Conservation (phyloP, 257 asterid genomes). For the Gardenia jasminoides region DNA sequence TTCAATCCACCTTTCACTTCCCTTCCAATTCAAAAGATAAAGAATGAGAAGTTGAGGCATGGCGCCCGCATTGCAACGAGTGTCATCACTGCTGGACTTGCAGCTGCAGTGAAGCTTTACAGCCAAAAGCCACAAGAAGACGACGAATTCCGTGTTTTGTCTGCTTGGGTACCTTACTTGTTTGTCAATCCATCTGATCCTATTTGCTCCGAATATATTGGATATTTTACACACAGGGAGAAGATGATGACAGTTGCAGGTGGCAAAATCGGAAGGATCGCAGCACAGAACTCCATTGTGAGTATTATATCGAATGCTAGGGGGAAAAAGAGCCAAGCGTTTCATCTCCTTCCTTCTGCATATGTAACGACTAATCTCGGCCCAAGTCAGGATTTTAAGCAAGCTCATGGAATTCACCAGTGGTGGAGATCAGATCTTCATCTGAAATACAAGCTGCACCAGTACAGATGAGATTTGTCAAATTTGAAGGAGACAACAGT, state of each 20-base stretch:
- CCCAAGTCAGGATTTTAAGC: conserved; percentile 30
- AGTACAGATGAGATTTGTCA: neutral
- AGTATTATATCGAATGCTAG: conserved; percentile 36
- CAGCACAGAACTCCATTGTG: conserved; percentile 59
- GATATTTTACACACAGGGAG: conserved; percentile 66
- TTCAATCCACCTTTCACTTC: conserved; percentile 76
- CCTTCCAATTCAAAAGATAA: conserved; percentile 48
- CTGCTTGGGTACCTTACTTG: conserved; percentile 70
- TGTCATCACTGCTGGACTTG: conserved; percentile 56
- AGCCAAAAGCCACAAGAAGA: conserved; percentile 6
- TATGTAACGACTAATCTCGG: conserved; percentile 40
- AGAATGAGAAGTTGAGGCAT: conserved; percentile 46
- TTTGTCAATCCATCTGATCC: conserved; percentile 61
- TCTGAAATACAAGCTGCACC: conserved; percentile 7
- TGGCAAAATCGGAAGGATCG: conserved; percentile 54
- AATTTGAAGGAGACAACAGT: neutral
- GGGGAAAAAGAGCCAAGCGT: conserved; percentile 52
- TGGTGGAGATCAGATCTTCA: conserved; percentile 56
- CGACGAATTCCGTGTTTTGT: conserved; percentile 36
- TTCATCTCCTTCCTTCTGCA: conserved; percentile 74
- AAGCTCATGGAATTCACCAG: conserved; percentile 66
- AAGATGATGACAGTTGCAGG: conserved; percentile 54
- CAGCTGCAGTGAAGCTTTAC: conserved; percentile 35
- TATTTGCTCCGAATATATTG: conserved; percentile 58
- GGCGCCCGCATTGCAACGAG: conserved; percentile 55